Percentiles rank a stretch among this genome's conserved stretches.
These are phyloP conservation scores for Leccinum fallax DNA, from an alignment of 1,284 basidiomycete species.

Conservation along the genomic window DNA sequence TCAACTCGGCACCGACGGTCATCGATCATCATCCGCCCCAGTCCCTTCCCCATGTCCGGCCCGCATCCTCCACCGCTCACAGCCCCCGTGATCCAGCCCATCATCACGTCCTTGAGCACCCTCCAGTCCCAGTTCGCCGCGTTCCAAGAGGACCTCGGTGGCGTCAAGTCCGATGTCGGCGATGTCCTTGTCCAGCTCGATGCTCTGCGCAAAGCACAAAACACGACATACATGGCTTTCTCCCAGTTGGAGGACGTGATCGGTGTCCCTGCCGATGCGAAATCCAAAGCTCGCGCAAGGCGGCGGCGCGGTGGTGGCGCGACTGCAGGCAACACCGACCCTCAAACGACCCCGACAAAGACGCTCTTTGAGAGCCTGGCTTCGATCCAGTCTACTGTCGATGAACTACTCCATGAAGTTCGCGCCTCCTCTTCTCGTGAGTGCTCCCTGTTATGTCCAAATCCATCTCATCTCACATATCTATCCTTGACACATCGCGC, in stretches of 20 bases:
- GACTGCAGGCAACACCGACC: neutral
- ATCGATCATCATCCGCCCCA: neutral
- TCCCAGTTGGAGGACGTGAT: constrained; percentile 16
- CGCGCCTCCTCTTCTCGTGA: constrained; percentile 11
- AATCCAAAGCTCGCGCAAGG: neutral
- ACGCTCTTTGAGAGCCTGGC: constrained; percentile 22
- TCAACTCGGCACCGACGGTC: constrained; percentile 2
- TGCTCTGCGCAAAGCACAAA: constrained; percentile 18
- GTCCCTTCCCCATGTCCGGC: neutral
- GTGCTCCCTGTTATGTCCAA: constrained; percentile 4
- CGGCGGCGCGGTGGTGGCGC: neutral
- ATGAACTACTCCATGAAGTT: constrained; percentile 18
- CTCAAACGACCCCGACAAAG: neutral
- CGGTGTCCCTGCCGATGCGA: constrained; percentile 12
- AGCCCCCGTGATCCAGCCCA: neutral
- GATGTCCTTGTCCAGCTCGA: constrained; percentile 22
- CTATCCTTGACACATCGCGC: neutral
- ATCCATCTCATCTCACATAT: neutral
- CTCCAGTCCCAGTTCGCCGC: constrained; percentile 23
- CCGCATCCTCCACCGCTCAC: neutral
- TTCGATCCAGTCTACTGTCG: constrained; percentile 25
- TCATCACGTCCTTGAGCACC: constrained; percentile 5
- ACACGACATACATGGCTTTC: constrained; percentile 13
- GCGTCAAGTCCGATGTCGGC: constrained; percentile 18
- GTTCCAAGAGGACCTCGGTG: constrained; percentile 11